A percentile compares a stretch with the other conserved stretches of the same genome.
Conservation (phyloP, 192 early-diverging fungal species). For the Backusella luteola region DNA sequence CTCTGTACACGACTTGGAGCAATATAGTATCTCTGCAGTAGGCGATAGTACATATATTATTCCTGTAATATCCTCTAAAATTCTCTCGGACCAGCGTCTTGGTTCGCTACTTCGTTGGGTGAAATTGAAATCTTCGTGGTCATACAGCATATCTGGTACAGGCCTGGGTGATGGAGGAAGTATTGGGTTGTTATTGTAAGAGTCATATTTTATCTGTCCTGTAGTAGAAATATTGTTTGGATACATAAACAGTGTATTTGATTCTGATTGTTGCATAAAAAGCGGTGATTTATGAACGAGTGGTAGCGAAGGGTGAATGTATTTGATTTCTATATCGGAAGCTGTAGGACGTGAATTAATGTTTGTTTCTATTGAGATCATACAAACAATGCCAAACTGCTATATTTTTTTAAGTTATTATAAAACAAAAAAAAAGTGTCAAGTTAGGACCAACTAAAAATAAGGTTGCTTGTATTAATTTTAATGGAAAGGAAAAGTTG, state of each 20-base stretch:
- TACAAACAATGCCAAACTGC: neutral
- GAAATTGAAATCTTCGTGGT: constrained; percentile 25
- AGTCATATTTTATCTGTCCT: neutral
- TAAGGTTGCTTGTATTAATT: constrained; percentile 7
- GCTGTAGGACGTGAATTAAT: neutral
- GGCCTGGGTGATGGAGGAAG: neutral
- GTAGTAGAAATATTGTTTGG: neutral
- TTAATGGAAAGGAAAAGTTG: neutral
- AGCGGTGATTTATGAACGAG: neutral
- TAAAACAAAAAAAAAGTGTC: neutral
- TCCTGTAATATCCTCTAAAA: constrained; percentile 43
- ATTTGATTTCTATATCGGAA: neutral
- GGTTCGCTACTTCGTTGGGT: constrained; percentile 28
- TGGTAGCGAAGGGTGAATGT: neutral
- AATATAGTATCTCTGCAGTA: constrained; percentile 38
- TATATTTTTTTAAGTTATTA: neutral
- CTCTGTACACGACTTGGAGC: constrained; percentile 43
- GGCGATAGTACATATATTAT: constrained; percentile 44
- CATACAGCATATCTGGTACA: constrained; percentile 2
- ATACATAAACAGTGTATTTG: neutral
- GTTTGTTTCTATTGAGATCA: neutral
- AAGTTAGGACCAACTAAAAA: neutral
- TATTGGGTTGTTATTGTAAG: neutral
- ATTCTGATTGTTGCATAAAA: constrained; percentile 10
- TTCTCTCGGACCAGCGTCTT: constrained; percentile 44